Evolutionary conservation across 2,329 filamentous ascomycete species (phyloP).

Genomic region (Colletotrichum endophyticum): DNA sequence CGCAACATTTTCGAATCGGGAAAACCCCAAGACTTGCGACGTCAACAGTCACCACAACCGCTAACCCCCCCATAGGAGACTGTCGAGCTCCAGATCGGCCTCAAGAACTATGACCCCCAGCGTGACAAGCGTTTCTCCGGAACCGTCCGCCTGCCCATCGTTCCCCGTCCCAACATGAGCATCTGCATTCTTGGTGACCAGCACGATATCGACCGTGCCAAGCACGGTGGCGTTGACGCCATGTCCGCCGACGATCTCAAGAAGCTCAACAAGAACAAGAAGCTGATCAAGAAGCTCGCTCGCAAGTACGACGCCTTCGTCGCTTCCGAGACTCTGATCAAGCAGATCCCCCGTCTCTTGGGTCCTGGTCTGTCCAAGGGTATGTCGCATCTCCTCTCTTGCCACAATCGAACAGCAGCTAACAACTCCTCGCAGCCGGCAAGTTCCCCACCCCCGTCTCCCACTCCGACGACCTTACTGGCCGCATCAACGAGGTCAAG

Average conservation of each 20-base stretch:
- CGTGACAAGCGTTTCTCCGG: slow-evolving; percentile 99
- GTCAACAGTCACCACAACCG: slow-evolving; percentile 49
- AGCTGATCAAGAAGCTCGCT: slow-evolving; percentile 99
- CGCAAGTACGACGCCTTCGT: slow-evolving; percentile 99
- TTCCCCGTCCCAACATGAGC: slow-evolving; percentile 90
- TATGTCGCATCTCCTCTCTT: slow-evolving; percentile 49
- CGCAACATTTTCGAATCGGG: slow-evolving; percentile 55
- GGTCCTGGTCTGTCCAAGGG: slow-evolving; percentile 98
- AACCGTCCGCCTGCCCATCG: slow-evolving; percentile 91
- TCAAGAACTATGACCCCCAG: slow-evolving; percentile 99
- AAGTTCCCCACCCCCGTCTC: slow-evolving; percentile 99
- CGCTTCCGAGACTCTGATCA: slow-evolving; percentile 96
- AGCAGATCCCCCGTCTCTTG: slow-evolving; percentile 99
- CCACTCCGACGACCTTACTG: slow-evolving; percentile 89
- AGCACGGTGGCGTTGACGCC: slow-evolving; percentile 97
- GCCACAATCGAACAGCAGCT: slow-evolving; percentile 20
- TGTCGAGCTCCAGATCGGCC: slow-evolving; percentile 89
- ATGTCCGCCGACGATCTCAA: slow-evolving; percentile 99
- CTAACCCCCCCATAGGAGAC: slow-evolving; percentile 55
- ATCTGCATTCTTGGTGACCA: slow-evolving; percentile 79
- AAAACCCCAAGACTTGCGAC: not conserved
- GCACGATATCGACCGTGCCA: slow-evolving; percentile 99
- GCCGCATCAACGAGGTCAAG: slow-evolving; percentile 99
- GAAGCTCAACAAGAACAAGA: slow-evolving; percentile 99
- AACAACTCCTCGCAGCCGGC: slow-evolving; percentile 68